Conservation (phyloP, 2,329 filamentous ascomycete genomes). For the Aureobasidium lini region DNA sequence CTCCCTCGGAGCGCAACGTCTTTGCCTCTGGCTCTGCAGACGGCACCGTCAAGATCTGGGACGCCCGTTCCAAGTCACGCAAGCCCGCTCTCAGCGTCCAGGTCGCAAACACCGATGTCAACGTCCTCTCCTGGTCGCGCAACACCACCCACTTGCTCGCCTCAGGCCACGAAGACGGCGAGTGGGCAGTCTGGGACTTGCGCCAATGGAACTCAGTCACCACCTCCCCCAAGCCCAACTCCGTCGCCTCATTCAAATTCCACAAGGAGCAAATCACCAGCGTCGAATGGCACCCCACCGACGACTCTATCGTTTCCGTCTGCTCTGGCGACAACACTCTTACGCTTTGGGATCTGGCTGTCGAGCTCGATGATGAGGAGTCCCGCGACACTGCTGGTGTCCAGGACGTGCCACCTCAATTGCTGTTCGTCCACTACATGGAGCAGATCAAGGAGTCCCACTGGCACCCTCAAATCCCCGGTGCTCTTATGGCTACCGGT, state of each 20-base stretch:
- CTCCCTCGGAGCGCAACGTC: constrained; percentile 82
- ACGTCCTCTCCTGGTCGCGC: constrained; percentile 91
- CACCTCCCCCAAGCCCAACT: constrained; percentile 50
- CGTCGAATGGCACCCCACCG: constrained; percentile 94
- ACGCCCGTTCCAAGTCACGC: constrained; percentile 81
- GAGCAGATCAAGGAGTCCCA: constrained; percentile 91
- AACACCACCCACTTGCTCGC: constrained; percentile 85
- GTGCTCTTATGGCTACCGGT: constrained; percentile 81
- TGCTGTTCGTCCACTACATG: constrained; percentile 95
- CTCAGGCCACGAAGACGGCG: constrained; percentile 85
- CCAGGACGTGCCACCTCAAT: constrained; percentile 83
- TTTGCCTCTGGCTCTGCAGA: constrained; percentile 93
- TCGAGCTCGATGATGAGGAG: constrained; percentile 96
- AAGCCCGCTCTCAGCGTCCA: constrained; percentile 82
- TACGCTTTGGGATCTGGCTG: constrained; percentile 92
- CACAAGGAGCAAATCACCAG: constrained; percentile 95
- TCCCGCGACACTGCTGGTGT: constrained; percentile 81
- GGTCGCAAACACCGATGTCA: constrained; percentile 79
- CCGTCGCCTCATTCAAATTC: constrained; percentile 90
- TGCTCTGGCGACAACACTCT: constrained; percentile 90
- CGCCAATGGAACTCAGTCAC: constrained; percentile 70
- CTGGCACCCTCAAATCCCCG: constrained; percentile 95
- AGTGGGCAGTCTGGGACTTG: constrained; percentile 94
- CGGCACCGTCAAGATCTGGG: constrained; percentile 93
- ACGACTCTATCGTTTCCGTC: constrained; percentile 91